Evolutionary conservation across 345 rosid genomes (phyloP).

Genomic region (Eucalyptus polyanthemos): DNA sequence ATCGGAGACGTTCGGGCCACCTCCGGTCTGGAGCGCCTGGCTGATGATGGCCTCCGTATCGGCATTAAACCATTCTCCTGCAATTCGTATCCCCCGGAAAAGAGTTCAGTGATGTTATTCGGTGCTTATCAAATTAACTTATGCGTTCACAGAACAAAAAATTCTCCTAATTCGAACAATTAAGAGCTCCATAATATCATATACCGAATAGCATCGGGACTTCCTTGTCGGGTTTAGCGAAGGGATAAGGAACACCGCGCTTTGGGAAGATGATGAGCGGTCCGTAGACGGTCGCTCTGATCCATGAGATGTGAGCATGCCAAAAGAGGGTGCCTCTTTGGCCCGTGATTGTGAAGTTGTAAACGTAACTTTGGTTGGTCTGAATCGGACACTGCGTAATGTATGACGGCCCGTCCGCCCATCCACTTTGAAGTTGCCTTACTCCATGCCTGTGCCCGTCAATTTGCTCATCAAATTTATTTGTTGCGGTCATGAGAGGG

Average conservation of each 20-base stretch:
- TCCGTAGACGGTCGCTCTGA: constrained; percentile 62
- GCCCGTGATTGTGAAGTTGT: constrained; percentile 59
- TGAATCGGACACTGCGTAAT: constrained; percentile 75
- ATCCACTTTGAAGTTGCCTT: constrained; percentile 52
- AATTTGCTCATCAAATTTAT: not conserved
- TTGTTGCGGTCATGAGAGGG: not conserved
- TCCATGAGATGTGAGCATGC: constrained; percentile 75
- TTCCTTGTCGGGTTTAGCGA: constrained; percentile 60
- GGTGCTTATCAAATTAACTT: not conserved
- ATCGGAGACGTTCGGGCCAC: constrained; percentile 61
- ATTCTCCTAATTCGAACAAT: not conserved
- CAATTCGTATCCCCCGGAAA: not conserved
- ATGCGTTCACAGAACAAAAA: not conserved
- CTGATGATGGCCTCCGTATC: constrained; percentile 53
- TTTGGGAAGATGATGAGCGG: constrained; percentile 62
- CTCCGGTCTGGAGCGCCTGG: constrained; percentile 61
- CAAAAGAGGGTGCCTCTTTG: constrained; percentile 75
- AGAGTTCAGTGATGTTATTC: not conserved
- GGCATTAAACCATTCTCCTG: constrained; percentile 72
- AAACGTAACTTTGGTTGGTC: constrained; percentile 43
- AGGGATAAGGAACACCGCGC: constrained; percentile 44
- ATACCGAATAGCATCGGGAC: constrained; percentile 57
- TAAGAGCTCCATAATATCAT: not conserved
- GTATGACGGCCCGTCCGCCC: constrained; percentile 83
- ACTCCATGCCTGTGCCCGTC: constrained; percentile 54